Base-by-base conservation (phyloP, 1,284 basidiomycete genomes). In the Moesziomyces parantarcticus region DNA sequence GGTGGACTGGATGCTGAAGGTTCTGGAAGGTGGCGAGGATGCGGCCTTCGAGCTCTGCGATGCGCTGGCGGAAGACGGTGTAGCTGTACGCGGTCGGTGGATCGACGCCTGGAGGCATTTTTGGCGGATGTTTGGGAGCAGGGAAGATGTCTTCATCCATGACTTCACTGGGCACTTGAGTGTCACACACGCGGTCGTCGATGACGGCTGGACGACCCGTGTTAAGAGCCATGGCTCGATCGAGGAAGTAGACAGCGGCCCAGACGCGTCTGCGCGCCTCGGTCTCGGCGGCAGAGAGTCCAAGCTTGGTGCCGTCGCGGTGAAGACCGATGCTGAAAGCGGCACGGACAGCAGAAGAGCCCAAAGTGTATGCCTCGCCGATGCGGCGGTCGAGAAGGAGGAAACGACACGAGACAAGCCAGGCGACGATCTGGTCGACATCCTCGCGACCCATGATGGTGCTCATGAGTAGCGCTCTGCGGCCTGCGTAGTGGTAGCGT, bases 301-400 rank as follows among this genome's bases (percentile, higher is more conserved):
- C 77, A 13, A 78, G 59, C 42, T 64, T 63, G 21, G 73, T 60
- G 14, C 78, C 80, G 39, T 83, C 80, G 13, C 81, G 75, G 48
- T 83, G 80, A n/a, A 83, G 63, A 3, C 80, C 79, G 43, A 83
- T 74, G 26, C 71, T 69, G 51, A 75, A 74, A 16, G 77, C 74
- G 25, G 74, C 62, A 14, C 66, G 58, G 0, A 81, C 78, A 3
- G 70, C 67, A 16, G 74, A 73, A 16, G 69, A 75, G 14, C 66
- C 64, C 11, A 55, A 34, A 5, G 72, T 78, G 58, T 76, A 82
- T 6, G 71, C 72, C 34, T 78, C 77, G 14, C 57, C 58, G 26
- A 81, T 78, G 20, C 77, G 61, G 3, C 78, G 63, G 36, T 81
- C 77, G 41, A 82, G 68, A 9, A 81, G 41, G 22, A 77, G 68